phyloP scores from a whole-genome alignment of 1,284 basidiomycete species.

The Austroboletus niveus region DNA sequence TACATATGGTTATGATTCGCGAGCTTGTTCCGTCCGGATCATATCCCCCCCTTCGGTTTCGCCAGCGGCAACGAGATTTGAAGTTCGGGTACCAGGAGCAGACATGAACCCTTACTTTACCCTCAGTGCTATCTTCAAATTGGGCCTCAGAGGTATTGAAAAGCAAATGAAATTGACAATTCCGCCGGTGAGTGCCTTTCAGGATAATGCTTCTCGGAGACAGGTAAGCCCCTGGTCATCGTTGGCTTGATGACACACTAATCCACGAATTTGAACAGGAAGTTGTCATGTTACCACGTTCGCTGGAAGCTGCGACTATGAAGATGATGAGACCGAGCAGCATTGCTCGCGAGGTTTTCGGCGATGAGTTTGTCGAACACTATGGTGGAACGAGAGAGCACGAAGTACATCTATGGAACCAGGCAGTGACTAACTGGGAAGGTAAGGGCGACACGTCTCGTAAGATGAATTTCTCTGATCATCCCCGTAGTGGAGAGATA shows the following conservation, averaged over 20 bases:
- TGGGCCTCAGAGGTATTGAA: constrained; percentile 86
- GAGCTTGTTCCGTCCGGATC: constrained; percentile 87
- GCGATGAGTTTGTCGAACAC: constrained; percentile 90
- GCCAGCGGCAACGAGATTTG: constrained; percentile 80
- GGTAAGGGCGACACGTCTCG: constrained; percentile 45
- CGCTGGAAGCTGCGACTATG: constrained; percentile 76
- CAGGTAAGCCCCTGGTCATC: constrained; percentile 24
- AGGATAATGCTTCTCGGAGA: constrained; percentile 27
- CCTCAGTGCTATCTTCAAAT: constrained; percentile 80
- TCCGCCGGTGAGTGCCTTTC: constrained; percentile 65
- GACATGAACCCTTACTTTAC: constrained; percentile 94
- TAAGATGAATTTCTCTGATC: constrained; percentile 12
- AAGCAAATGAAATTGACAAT: constrained; percentile 69
- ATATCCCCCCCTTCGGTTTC: constrained; percentile 87
- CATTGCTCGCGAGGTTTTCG: constrained; percentile 84
- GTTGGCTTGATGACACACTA: not conserved
- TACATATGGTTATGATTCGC: constrained; percentile 94
- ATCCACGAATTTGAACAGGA: constrained; percentile 31
- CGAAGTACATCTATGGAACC: constrained; percentile 83
- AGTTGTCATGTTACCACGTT: constrained; percentile 71
- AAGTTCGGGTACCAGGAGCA: constrained; percentile 92
- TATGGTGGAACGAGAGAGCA: constrained; percentile 90
- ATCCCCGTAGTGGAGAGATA: constrained; percentile 72
- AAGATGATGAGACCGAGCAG: constrained; percentile 78
- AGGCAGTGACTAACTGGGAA: constrained; percentile 94